Evolutionary conservation across 768 basidiomycete species (phyloP), one percentile per base, ranked within the genome.

Genomic region (Mycena belliarum): DNA sequence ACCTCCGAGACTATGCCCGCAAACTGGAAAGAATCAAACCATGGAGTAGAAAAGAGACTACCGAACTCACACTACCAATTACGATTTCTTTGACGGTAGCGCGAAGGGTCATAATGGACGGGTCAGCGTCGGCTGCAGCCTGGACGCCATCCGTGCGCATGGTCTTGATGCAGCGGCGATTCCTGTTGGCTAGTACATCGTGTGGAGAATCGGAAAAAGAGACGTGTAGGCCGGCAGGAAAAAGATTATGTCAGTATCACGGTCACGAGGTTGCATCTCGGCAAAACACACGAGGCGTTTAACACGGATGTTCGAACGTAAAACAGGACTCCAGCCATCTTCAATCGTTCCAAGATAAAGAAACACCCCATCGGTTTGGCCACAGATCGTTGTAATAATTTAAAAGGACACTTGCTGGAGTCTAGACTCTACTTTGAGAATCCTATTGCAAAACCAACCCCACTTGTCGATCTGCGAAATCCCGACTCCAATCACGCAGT

Each of bases 1-100:
- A 59, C 59, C 64, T 81, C 79, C 11, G 94, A 88, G 10, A 83
- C 77, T 78, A 96, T 93, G 24, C 95, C 95, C 53, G 95, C 92
- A 53, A 85, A 73, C 92, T 93, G 46, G 23, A 24, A 20, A 21
- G 33, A 42, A 44, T 35, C 21, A 43, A 32, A 51, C 33, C 43
- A 16, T 52, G 59, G n/a, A 23, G 15, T 15, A n/a, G 29, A 24
- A 50, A 55, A 7, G 10, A 49, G 42, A 33, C 21, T n/a, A 16
- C 43, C 25, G 14, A n/a, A 76, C 84, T 60, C 58, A 85, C 84
- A 60, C 84, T 84, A 14, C 84, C 84, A 67, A 84, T 82, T 10
- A 76, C 68, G 45, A 85, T 75, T 64, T 85, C 84, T 66, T 81
- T 82, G 41, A 69, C 63, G 18, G 72, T 74, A 37, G 63, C 66